A percentile compares a stretch with the other conserved stretches of the same genome.
These are phyloP conservation scores for Dictyophora rubrovolvata DNA, from an alignment of 768 basidiomycete genomes.

Conservation along the genomic window DNA sequence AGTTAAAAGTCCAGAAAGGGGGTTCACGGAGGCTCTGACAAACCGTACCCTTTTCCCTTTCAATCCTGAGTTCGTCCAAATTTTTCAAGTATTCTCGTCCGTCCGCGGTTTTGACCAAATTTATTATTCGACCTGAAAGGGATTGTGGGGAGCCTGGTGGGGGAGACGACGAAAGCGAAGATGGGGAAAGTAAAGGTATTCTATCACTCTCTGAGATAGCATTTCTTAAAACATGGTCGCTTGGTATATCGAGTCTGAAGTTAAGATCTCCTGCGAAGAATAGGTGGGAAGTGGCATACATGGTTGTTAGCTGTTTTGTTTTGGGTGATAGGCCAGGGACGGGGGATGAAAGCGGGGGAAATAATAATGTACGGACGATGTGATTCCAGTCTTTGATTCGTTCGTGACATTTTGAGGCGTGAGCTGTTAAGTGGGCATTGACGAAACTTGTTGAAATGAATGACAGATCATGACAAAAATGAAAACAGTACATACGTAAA, in stretches of 20 bases:
- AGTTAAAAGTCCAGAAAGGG: constrained; percentile 83
- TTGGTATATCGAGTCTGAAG: constrained; percentile 67
- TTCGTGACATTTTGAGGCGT: constrained; percentile 49
- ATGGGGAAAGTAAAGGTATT: not conserved
- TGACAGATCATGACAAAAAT: constrained; percentile 4
- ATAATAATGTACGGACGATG: constrained; percentile 74
- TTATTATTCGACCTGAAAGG: constrained; percentile 28
- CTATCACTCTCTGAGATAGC: constrained; percentile 8
- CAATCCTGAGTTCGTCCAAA: constrained; percentile 60
- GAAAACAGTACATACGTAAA: constrained; percentile 60
- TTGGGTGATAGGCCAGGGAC: not conserved
- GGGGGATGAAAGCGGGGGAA: constrained; percentile 41
- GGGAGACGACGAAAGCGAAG: constrained; percentile 8
- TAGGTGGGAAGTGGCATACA: constrained; percentile 81
- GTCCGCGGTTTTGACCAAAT: constrained; percentile 37
- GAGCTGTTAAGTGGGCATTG: constrained; percentile 83
- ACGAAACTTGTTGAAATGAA: constrained; percentile 54
- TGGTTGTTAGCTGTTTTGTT: constrained; percentile 38
- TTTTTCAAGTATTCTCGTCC: constrained; percentile 52
- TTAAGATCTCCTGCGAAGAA: constrained; percentile 94
- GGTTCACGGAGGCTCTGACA: constrained; percentile 74
- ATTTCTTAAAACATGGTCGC: constrained; percentile 34
- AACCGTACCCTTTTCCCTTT: constrained; percentile 51
- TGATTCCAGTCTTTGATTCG: constrained; percentile 73
- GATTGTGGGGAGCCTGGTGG: constrained; percentile 16